Conservation (phyloP, 225 moss, liverwort and hornwort species). For the Bryoerythrophyllum caledonicum region DNA sequence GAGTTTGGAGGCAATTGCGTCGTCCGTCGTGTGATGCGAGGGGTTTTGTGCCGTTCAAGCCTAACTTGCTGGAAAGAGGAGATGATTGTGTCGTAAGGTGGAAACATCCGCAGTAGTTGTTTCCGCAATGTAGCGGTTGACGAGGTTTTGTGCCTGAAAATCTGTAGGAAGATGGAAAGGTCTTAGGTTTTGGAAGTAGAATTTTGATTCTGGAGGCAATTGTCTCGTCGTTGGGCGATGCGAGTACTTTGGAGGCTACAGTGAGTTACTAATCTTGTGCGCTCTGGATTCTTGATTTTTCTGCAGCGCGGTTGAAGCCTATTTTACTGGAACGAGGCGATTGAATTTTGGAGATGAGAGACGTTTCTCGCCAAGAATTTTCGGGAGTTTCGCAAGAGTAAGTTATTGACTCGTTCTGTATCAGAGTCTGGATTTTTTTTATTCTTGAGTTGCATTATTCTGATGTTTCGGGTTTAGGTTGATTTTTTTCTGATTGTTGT, state of each 20-base stretch:
- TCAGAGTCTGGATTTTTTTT: not conserved
- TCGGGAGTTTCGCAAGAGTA: slow-evolving; percentile 4
- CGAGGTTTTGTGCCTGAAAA: too few species aligned
- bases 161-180: too few species aligned
- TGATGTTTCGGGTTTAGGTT: not conserved
- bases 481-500: not conserved
- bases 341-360: slow-evolving; percentile 18
- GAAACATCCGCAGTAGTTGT: too few species aligned
- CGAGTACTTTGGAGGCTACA: not conserved
- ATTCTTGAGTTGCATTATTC: slow-evolving; percentile 9
- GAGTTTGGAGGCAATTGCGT: not conserved
- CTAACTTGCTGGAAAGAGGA: too few species aligned
- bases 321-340: not conserved
- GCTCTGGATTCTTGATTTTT: not conserved
- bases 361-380: slow-evolving; percentile 10
- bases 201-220: not conserved
- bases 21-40: not conserved
- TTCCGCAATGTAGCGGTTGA: too few species aligned
- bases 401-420: slow-evolving; percentile 2
- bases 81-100: too few species aligned
- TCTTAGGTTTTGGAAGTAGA: not conserved
- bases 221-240: not conserved
- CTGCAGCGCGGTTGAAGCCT: not conserved
- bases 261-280: not conserved
- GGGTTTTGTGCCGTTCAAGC: too few species aligned